phyloP scores from a whole-genome alignment of 1,139 yeast genomes.

The Candida albicans region DNA sequence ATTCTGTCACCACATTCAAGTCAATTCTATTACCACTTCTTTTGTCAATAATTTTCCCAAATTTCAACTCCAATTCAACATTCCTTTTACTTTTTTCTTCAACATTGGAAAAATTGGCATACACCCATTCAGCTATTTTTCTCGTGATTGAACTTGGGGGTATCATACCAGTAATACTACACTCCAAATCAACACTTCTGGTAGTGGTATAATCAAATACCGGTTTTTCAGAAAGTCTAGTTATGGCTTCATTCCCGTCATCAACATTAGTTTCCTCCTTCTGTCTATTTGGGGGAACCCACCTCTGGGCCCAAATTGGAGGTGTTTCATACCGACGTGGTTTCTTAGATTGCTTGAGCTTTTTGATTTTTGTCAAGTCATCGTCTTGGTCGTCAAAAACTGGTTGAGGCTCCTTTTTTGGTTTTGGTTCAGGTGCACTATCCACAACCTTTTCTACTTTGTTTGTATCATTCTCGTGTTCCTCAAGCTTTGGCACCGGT shows the following conservation, averaged over 20 bases:
- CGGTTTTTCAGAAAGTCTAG: constrained; percentile 26
- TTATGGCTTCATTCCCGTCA: constrained; percentile 2
- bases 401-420: not conserved
- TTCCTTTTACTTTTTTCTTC: constrained; percentile 57
- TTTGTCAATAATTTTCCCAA: constrained; percentile 75
- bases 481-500: too few species aligned
- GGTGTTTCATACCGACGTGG: constrained; percentile 66
- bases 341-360: constrained; percentile 32
- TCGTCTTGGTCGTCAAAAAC: constrained; percentile 16
- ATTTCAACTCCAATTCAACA: constrained; percentile 80
- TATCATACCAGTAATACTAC: constrained; percentile 67
- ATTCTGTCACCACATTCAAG: constrained; percentile 76
- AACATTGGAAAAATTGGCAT: constrained; percentile 70
- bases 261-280: constrained; percentile 1
- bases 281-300: constrained; percentile 47
- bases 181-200: constrained; percentile 45
- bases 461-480: not conserved
- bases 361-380: constrained; percentile 22
- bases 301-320: constrained; percentile 84
- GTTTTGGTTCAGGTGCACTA: not conserved
- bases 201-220: constrained; percentile 39
- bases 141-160: constrained; percentile 85
- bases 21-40: constrained; percentile 62
- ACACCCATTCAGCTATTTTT: constrained; percentile 85
- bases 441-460: not conserved